These are phyloP conservation scores for Fusarium pseudocircinatum DNA, from an alignment of 2,329 filamentous ascomycete species.

Conservation along the genomic window DNA sequence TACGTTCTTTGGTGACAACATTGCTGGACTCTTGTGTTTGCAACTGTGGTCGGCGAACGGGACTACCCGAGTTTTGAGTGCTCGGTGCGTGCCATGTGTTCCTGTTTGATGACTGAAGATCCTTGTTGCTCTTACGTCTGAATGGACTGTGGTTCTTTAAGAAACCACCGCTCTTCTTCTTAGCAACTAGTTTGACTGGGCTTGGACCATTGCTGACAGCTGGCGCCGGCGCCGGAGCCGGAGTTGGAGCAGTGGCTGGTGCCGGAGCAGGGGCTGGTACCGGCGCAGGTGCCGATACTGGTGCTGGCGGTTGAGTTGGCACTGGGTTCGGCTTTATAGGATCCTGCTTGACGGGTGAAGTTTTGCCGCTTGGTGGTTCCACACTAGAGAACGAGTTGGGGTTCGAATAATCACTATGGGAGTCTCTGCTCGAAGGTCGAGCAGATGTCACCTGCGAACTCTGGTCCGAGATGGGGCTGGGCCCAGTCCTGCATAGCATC, in stretches of 20 bases:
- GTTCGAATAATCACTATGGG: slow-evolving; percentile 89
- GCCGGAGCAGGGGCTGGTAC: neutral
- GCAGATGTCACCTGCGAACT: slow-evolving; percentile 64
- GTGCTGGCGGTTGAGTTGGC: neutral
- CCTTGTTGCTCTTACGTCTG: slow-evolving; percentile 88
- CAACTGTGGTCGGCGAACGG: slow-evolving; percentile 52
- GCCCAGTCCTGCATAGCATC: slow-evolving; percentile 87
- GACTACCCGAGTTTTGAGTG: slow-evolving; percentile 41
- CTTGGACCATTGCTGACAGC: slow-evolving; percentile 38
- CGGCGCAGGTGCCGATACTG: neutral
- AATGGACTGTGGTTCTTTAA: slow-evolving; percentile 95
- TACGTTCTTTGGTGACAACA: slow-evolving; percentile 53
- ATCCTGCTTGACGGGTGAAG: slow-evolving; percentile 77
- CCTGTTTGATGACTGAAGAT: slow-evolving; percentile 60
- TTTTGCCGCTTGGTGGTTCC: slow-evolving; percentile 78
- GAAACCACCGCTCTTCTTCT: slow-evolving; percentile 84
- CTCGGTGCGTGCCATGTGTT: slow-evolving; percentile 67
- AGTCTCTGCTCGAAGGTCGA: slow-evolving; percentile 85
- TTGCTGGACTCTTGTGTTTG: slow-evolving; percentile 52
- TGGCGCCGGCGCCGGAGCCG: neutral
- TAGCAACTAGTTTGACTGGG: slow-evolving; percentile 73
- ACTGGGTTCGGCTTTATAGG: slow-evolving; percentile 34
- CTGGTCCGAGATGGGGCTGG: slow-evolving; percentile 69
- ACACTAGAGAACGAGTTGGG: slow-evolving; percentile 89
- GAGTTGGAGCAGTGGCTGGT: neutral